Evolutionary conservation across 768 basidiomycete genomes (phyloP), one percentile per base, ranked within the genome.

Genomic region (Rhodotorula babjevae): DNA sequence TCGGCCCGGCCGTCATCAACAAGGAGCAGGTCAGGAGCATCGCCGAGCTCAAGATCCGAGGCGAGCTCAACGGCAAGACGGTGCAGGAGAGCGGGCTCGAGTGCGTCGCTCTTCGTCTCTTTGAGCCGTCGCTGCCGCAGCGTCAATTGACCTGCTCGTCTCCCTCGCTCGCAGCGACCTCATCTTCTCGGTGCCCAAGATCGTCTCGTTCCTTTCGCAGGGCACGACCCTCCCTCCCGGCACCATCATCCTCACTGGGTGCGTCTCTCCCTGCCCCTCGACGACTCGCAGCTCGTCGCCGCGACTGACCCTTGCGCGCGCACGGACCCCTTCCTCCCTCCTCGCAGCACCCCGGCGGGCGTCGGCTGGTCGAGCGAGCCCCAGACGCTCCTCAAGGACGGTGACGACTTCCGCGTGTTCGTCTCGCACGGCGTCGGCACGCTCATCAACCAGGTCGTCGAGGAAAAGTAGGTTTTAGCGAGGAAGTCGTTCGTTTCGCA

Each of bases 171-270:
- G 58, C 47, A 82, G 81, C 67, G 81, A 82, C 67, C 68, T 82
- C 16, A 83, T 82, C 78, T 82, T 82, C 69, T 72, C 78, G n/a
- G 69, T 81, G 3, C 76, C 80, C 44, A 77, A 80, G 67, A 78
- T 81, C 65, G 72, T 82, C 49, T 78, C 81, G 5, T 80, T 79
- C 77, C 72, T 82, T 36, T 81, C 81, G 0, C 80, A 82, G 65
- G 82, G 82, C 3, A 81, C 82, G 3, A 83, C 81, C 0, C 74
- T 82, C 15, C 73, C 71, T 18, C 71, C 79, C 33, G 82, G 82
- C 2, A 81, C 80, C 16, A 42, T 83, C 42, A 82, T 83, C 71
- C 68, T 82, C 47, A 82, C 82, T 8, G 82, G 82, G 73, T 77
- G 53, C 69, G 74, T 49, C 16, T 16, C 27, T 36, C 31, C n/a